A percentile compares a stretch with the other conserved stretches of the same genome.
Evolutionary conservation across 768 basidiomycete species (phyloP).

Genomic region (Serendipita sp.): DNA sequence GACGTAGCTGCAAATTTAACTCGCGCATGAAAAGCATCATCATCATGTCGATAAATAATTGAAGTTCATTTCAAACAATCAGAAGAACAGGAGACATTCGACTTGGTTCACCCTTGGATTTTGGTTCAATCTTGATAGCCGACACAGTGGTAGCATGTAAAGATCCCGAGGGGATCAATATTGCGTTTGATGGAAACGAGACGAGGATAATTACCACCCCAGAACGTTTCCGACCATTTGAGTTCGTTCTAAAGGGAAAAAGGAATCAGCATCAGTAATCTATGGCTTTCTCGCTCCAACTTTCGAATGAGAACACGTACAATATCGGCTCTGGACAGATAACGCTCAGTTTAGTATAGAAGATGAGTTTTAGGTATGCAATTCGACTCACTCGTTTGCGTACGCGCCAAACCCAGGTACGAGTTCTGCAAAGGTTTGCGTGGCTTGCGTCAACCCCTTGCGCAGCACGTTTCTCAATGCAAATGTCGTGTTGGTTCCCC

Average conservation of each 20-base stretch:
- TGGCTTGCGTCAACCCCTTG: not conserved
- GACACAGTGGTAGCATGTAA: slow-evolving; percentile 3
- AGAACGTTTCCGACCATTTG: slow-evolving; percentile 1
- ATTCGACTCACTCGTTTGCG: not conserved
- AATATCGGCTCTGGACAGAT: not conserved
- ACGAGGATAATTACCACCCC: slow-evolving; percentile 3
- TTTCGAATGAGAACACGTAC: not conserved
- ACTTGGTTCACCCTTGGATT: no score
- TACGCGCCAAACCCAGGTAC: not conserved
- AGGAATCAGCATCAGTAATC: not conserved
- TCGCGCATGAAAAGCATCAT: no score
- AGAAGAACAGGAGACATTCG: not conserved
- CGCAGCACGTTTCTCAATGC: not conserved
- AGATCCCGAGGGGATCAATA: not conserved
- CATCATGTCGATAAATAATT: no score
- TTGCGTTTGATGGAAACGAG: not conserved
- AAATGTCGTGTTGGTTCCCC: not conserved
- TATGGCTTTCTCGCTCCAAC: not conserved
- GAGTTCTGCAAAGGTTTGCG: not conserved
- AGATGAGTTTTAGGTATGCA: not conserved
- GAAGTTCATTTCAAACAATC: no score
- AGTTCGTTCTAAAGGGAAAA: not conserved
- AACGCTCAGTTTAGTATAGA: not conserved
- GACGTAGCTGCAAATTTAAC: no score
- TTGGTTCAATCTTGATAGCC: not conserved